Base-by-base conservation (phyloP, 495 filamentous ascomycete genomes). In the Aspergillus affinis region DNA sequence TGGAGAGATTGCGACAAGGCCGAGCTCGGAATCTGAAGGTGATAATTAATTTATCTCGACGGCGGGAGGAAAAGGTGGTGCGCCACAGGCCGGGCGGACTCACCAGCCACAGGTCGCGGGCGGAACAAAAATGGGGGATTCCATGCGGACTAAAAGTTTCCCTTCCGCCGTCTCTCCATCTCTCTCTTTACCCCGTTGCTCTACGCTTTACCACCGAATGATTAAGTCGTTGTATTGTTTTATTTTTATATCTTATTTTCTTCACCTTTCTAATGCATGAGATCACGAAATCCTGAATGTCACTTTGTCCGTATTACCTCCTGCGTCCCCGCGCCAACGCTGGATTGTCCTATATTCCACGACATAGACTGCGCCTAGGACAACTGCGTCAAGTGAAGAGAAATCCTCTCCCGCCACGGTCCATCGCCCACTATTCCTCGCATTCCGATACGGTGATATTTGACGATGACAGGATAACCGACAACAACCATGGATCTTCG, bases 261-360 rank as follows among this genome's bases (percentile, higher is more conserved):
- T 5, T 19, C 4, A 29, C 51, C n/a, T 26, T 48, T 54, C 59
- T 55, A 58, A 76, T 77, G 69, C 52, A 58, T 66, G 55, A 29
- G 15, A 50, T 48, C 21, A 57, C 59, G 50, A 51, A 65, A 41
- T 61, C 51, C 74, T 78, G 76, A 77, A 79, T 79, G 76, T 78
- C 65, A 65, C 60, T 67, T 62, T 67, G 75, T 69, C 62, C 69
- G 58, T 68, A 66, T 26, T 59, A 58, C 48, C 49, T 72, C 46
- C 61, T 70, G 64, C 74, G 65, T 45, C 56, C 61, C 51, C 71
- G 73, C 68, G 55, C 73, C 27, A 68, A 65, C 60, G 51, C 62
- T 53, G 71, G 72, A 64, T 67, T 74, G 51, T 60, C 64, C 10
- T 68, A 48, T 59, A 47, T 50, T 51, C 64, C 66, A 62, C 54